Evolutionary conservation across 1,139 yeast genomes (phyloP).

Genomic region (Candida sp.): DNA sequence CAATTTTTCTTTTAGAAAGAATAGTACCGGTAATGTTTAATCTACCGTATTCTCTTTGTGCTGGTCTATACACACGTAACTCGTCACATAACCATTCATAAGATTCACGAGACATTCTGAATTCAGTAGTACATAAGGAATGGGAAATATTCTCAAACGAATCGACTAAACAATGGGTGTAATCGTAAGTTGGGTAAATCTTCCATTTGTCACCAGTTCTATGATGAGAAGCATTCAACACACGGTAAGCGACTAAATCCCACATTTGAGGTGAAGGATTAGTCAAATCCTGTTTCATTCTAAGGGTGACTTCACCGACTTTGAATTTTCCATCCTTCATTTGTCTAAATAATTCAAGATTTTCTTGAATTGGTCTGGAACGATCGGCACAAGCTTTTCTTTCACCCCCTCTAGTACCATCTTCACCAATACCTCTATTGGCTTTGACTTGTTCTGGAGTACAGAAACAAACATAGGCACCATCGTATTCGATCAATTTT

Average conservation of each 20-base stretch:
- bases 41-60: constrained; percentile 98
- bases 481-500: constrained; percentile 60
- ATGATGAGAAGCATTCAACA: constrained; percentile 87
- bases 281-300: constrained; percentile 94
- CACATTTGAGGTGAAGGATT: constrained; percentile 99
- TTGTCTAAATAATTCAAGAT: constrained; percentile 74
- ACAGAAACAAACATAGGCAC: constrained; percentile 92
- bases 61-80: constrained; percentile 93
- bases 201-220: constrained; percentile 98
- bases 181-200: constrained; percentile 97
- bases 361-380: constrained; percentile 64
- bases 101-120: constrained; percentile 85
- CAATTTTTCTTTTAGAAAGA: constrained; percentile 93
- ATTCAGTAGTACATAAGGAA: constrained; percentile 94
- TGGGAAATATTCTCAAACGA: constrained; percentile 94
- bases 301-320: constrained; percentile 89
- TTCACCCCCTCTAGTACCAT: constrained; percentile 92
- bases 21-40: constrained; percentile 93
- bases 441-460: constrained; percentile 88
- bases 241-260: constrained; percentile 99
- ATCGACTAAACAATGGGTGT: constrained; percentile 99
- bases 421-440: constrained; percentile 86
- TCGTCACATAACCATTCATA: constrained; percentile 99
- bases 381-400: constrained; percentile 83
- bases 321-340: constrained; percentile 89